phyloP scores from a whole-genome alignment of 2,329 filamentous ascomycete genomes.

The Lachnellula occidentalis region DNA sequence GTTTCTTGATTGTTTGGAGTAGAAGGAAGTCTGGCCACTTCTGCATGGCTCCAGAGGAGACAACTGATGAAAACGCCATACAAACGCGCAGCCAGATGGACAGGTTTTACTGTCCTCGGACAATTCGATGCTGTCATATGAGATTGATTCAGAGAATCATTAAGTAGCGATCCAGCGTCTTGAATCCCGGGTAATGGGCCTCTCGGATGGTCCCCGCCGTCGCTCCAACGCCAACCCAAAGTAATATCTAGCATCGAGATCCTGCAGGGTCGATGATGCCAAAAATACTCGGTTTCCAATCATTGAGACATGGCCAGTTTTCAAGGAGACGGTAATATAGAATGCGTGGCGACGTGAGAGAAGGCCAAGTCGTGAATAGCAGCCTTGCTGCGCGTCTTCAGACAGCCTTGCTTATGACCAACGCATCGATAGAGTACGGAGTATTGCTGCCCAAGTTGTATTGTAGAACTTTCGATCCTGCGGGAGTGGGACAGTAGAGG shows the following conservation, averaged over 20 bases:
- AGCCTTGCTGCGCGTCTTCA: conserved; percentile 11
- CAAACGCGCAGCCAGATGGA: conserved; percentile 3
- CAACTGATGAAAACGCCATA: not conserved
- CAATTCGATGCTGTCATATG: conserved; percentile 6
- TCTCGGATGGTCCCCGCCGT: conserved; percentile 16
- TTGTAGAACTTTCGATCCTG: conserved; percentile 1
- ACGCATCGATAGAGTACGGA: conserved; percentile 22
- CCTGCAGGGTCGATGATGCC: not conserved
- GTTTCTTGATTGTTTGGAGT: not conserved
- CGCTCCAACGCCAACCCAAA: not conserved
- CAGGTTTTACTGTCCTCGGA: conserved; percentile 7
- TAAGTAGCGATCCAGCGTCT: not conserved
- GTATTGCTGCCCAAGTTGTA: conserved; percentile 27
- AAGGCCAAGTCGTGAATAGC: conserved; percentile 23
- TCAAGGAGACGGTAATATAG: conserved; percentile 2
- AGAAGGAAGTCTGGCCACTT: conserved; percentile 4
- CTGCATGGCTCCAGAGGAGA: conserved; percentile 2
- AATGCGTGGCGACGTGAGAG: conserved; percentile 28
- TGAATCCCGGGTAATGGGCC: conserved; percentile 1
- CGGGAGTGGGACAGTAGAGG: conserved; percentile 3
- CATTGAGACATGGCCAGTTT: not conserved
- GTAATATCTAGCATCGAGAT: not conserved
- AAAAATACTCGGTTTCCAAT: conserved; percentile 7
- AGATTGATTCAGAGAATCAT: conserved; percentile 1
- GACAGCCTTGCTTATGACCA: conserved; percentile 24